Evolutionary conservation across 306 rosid genomes (phyloP).

Genomic region (Carpinus viminea): DNA sequence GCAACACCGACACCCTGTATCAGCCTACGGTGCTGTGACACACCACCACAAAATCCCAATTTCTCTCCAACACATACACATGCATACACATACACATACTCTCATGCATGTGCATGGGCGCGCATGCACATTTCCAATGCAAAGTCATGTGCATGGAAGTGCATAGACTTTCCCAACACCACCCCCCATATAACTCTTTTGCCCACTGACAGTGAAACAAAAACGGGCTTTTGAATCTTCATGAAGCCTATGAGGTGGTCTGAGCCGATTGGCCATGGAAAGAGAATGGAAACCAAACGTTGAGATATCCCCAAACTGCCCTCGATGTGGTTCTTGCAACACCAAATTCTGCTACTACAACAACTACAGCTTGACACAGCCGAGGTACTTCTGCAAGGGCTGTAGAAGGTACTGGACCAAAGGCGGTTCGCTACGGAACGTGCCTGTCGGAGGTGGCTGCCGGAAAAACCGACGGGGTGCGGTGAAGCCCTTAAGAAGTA

Average conservation of each 20-base stretch:
- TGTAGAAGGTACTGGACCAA: constrained; percentile 86
- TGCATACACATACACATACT: constrained; percentile 1
- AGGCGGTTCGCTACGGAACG: constrained; percentile 80
- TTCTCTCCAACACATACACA: background rate
- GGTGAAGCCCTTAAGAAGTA: background rate
- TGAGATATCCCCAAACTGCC: constrained; percentile 71
- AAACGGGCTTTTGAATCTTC: background rate
- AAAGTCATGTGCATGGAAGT: constrained; percentile 41
- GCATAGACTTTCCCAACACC: constrained; percentile 17
- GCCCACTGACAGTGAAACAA: constrained; percentile 6
- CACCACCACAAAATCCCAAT: constrained; percentile 19
- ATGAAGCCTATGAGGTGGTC: constrained; percentile 33
- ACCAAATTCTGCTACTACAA: constrained; percentile 88
- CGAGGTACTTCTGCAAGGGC: constrained; percentile 79
- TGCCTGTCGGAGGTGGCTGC: constrained; percentile 69
- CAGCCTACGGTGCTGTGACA: constrained; percentile 47
- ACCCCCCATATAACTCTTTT: constrained; percentile 32
- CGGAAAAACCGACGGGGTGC: constrained; percentile 36
- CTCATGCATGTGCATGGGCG: constrained; percentile 49
- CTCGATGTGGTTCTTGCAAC: constrained; percentile 74
- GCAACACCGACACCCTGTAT: constrained; percentile 64
- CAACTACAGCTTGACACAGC: constrained; percentile 82
- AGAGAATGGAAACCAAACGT: constrained; percentile 61
- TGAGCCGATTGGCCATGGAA: constrained; percentile 49
- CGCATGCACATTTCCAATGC: constrained; percentile 33